A percentile compares a stretch with the other conserved stretches of the same genome.
These are phyloP conservation scores for Afroboletus lepidellus DNA, from an alignment of 1,284 basidiomycete genomes.

Conservation along the genomic window DNA sequence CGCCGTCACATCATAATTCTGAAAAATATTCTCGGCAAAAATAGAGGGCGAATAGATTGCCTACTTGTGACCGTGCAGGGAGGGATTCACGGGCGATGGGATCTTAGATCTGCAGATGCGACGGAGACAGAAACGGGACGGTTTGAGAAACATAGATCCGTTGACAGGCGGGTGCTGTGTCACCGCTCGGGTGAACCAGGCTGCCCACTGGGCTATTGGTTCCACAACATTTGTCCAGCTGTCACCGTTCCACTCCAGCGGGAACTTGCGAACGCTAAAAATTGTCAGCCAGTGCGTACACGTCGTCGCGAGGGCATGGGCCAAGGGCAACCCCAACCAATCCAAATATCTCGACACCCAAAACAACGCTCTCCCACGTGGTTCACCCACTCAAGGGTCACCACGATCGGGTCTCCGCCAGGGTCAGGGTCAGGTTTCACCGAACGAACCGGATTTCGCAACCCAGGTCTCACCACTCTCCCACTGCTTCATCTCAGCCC, in stretches of 20 bases:
- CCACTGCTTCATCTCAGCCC: slow-evolving; percentile 1
- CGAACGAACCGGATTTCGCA: slow-evolving; percentile 12
- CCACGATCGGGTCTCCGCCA: slow-evolving; percentile 4
- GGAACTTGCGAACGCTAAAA: slow-evolving; percentile 19
- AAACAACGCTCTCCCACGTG: slow-evolving; percentile 27
- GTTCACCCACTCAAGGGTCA: slow-evolving; percentile 15
- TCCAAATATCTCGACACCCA: slow-evolving; percentile 22
- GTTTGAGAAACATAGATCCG: slow-evolving; percentile 35
- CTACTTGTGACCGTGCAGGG: slow-evolving; percentile 29
- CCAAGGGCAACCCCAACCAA: slow-evolving; percentile 11
- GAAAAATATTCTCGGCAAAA: slow-evolving; percentile 34
- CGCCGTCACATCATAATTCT: slow-evolving; percentile 20
- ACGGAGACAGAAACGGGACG: slow-evolving; percentile 26
- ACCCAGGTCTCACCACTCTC: slow-evolving; percentile 14
- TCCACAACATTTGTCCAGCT: slow-evolving; percentile 14
- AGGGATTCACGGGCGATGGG: slow-evolving; percentile 36
- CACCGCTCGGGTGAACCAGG: slow-evolving; percentile 21
- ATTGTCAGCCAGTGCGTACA: slow-evolving; percentile 13
- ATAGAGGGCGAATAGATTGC: slow-evolving; percentile 34
- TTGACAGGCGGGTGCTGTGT: slow-evolving; percentile 24
- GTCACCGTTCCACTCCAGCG: slow-evolving; percentile 6
- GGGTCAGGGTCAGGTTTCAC: slow-evolving; percentile 17
- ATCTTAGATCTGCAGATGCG: slow-evolving; percentile 35
- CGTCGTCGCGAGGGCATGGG: slow-evolving; percentile 12
- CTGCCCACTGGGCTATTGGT: slow-evolving; percentile 12